phyloP scores from a whole-genome alignment of 352 stramenopile species.

The Globisporangium okanoganense region DNA sequence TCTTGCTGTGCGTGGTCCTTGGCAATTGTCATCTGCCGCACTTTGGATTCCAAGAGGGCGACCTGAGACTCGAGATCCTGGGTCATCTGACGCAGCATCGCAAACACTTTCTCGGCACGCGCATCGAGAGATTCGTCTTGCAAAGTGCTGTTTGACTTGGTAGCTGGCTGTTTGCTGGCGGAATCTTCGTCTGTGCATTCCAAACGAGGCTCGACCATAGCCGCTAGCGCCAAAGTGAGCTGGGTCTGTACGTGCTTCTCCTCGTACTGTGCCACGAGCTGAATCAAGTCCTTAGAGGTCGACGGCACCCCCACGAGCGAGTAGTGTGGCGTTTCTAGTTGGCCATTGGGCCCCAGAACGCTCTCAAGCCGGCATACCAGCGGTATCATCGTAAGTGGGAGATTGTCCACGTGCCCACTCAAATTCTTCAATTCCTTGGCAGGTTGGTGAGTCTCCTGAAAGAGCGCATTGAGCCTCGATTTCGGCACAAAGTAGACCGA shows the following conservation, averaged over 20 bases:
- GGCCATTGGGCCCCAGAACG: background rate
- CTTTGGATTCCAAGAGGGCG: conserved; percentile 22
- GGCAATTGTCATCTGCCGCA: conserved; percentile 16
- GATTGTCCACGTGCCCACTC: background rate
- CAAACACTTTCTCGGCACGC: conserved; percentile 25
- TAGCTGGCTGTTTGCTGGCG: background rate
- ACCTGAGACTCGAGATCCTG: conserved; percentile 28
- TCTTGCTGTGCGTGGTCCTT: conserved; percentile 25
- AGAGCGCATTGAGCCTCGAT: background rate
- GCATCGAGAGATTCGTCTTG: conserved; percentile 10
- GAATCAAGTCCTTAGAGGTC: conserved; percentile 10
- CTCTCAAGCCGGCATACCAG: background rate
- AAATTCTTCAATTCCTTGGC: background rate
- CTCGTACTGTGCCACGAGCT: conserved; percentile 16
- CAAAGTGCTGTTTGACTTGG: background rate
- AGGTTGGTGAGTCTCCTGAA: background rate
- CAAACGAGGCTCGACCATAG: background rate
- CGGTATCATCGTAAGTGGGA: conserved; percentile 7
- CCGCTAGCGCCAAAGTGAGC: conserved; percentile 1
- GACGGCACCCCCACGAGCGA: conserved; percentile 10
- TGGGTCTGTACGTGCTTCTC: background rate
- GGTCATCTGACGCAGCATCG: conserved; percentile 21
- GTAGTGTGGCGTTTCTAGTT: background rate
- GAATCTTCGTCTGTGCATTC: background rate
- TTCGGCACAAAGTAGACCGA: conserved; percentile 9